phyloP scores from a whole-genome alignment of 495 filamentous ascomycete genomes.

The Viridothelium virens region DNA sequence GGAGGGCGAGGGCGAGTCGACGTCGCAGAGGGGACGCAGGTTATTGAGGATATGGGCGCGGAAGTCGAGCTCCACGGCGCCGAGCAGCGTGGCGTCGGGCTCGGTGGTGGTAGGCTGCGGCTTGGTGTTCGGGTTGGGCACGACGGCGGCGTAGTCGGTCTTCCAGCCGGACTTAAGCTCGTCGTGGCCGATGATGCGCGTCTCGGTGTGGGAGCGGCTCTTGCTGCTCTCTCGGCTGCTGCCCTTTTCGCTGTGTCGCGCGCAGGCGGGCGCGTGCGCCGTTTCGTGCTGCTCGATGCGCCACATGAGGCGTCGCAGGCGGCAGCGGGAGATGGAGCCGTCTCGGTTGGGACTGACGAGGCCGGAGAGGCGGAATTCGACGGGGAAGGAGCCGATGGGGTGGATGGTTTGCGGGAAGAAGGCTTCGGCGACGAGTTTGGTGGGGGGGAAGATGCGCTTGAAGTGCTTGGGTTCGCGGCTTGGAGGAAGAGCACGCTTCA shows the following conservation, averaged over 20 bases:
- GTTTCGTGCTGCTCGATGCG: constrained; percentile 78
- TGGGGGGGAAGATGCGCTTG: constrained; percentile 91
- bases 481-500: constrained; percentile 70
- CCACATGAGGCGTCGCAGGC: constrained; percentile 84
- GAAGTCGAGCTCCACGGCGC: constrained; percentile 71
- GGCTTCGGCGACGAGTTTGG: constrained; percentile 76
- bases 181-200: constrained; percentile 61
- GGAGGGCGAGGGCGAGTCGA: constrained; percentile 49
- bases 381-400: constrained; percentile 74
- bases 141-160: constrained; percentile 54
- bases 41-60: constrained; percentile 57
- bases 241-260: constrained; percentile 64
- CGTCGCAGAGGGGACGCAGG: constrained; percentile 64
- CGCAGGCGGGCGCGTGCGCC: constrained; percentile 73
- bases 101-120: neutral
- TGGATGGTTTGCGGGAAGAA: constrained; percentile 75
- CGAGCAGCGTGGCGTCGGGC: constrained; percentile 39
- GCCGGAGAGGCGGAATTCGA: constrained; percentile 72
- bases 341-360: constrained; percentile 52
- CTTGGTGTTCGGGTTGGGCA: constrained; percentile 13
- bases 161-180: constrained; percentile 92
- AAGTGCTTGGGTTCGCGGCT: constrained; percentile 60
- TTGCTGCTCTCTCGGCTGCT: constrained; percentile 68
- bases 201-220: constrained; percentile 56
- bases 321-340: constrained; percentile 64